Evolutionary conservation across 495 filamentous ascomycete species (phyloP).

Genomic region (Neurospora sp.): DNA sequence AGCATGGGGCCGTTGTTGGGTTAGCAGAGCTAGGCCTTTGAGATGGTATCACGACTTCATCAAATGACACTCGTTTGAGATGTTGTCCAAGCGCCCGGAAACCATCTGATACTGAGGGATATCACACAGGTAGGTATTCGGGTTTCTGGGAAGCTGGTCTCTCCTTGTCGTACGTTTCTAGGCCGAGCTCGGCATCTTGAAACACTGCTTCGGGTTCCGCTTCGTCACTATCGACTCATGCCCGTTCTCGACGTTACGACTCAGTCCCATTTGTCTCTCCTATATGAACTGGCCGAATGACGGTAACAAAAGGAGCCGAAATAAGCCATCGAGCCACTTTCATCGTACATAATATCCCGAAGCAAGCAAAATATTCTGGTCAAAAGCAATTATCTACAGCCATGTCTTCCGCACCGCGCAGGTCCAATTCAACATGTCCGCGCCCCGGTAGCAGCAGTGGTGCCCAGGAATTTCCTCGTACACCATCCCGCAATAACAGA

Average conservation of each 20-base stretch:
- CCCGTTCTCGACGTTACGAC: neutral
- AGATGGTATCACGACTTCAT: neutral
- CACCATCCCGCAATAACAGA: neutral
- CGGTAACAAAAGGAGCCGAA: neutral
- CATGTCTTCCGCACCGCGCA: slow-evolving; percentile 11
- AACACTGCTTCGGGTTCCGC: neutral
- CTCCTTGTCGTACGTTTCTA: neutral
- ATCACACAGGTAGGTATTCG: neutral
- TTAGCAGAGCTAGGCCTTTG: neutral
- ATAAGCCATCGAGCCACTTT: too few relatives aligned
- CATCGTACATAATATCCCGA: neutral
- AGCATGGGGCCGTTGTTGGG: neutral
- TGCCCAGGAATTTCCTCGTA: slow-evolving; percentile 7
- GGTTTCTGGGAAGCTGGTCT: neutral
- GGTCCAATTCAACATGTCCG: slow-evolving; percentile 15
- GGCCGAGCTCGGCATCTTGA: neutral
- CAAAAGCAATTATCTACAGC: neutral
- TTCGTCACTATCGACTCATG: neutral
- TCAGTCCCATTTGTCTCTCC: neutral
- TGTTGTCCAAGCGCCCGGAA: neutral
- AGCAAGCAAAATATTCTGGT: neutral
- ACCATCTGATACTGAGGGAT: neutral
- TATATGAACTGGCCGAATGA: neutral
- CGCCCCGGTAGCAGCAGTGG: slow-evolving; percentile 6
- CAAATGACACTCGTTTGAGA: neutral